These are phyloP conservation scores for Streptanthus diversifolius DNA, from an alignment of 345 rosid species.

Conservation along the genomic window DNA sequence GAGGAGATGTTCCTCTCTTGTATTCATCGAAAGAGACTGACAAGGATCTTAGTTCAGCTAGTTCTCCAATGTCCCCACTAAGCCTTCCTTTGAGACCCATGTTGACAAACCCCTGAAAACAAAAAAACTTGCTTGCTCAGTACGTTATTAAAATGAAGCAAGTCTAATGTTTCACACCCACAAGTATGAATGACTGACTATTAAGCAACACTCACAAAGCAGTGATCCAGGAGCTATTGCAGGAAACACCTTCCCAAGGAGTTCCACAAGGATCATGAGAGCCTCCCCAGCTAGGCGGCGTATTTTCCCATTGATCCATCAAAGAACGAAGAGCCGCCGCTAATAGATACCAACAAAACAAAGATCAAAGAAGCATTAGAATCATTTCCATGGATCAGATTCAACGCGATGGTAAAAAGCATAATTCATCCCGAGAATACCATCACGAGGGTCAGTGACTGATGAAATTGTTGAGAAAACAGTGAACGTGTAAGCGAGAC, in stretches of 20 bases:
- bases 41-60: constrained; percentile 80
- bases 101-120: constrained; percentile 72
- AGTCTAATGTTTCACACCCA: not conserved
- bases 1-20: not conserved
- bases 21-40: constrained; percentile 37
- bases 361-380: not conserved
- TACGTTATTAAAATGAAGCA: not conserved
- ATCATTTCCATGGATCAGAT: not conserved
- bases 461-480: constrained; percentile 33
- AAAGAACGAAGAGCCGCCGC: constrained; percentile 78
- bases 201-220: constrained; percentile 53
- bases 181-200: not conserved
- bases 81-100: constrained; percentile 79
- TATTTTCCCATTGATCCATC: constrained; percentile 67
- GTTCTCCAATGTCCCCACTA: constrained; percentile 87
- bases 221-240: constrained; percentile 67
- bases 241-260: constrained; percentile 91
- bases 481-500: constrained; percentile 33
- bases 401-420: not conserved
- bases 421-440: constrained; percentile 31
- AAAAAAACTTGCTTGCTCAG: not conserved
- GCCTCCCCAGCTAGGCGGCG: constrained; percentile 69
- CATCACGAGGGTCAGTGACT: constrained; percentile 61
- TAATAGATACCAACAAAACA: constrained; percentile 26
- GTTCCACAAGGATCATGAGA: constrained; percentile 77